Evolutionary conservation across 345 rosid species (phyloP), one percentile per base, ranked within the genome.

Genomic region (Populus nigra): DNA sequence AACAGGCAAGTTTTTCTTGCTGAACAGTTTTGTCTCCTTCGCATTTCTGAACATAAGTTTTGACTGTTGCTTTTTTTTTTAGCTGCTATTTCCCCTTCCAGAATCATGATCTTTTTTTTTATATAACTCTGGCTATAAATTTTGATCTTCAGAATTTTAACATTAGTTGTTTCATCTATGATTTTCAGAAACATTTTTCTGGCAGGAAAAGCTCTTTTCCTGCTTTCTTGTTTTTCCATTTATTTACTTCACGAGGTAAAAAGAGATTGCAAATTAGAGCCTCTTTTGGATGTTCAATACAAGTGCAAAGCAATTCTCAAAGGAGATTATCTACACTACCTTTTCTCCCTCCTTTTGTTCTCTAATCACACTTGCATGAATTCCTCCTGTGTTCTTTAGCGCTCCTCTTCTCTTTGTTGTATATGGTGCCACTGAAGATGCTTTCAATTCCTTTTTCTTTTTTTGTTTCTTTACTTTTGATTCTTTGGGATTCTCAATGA

Each of bases 401-500:
- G 5, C 10, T 67, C 12, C 23, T 13, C 43, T 74, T 50, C 65
- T 65, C 35, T 68, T 76, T 76, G 72, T 50, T 68, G 25, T 36
- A 50, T 23, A 5, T 68, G 43, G 59, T 18, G 25, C 11, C 59
- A 74, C 59, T 74, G 29, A 62, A 45, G 80, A 71, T 70, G 35
- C 55, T 66, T 10, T 62, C 65, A 45, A 59, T 61, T 63, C 36
- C 50, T 31, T 20, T 22, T 15, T 31, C 36, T 41, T 65, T 27
- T 27, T 20, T 33, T 33, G 7, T 18, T 57, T 20, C 20, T 43
- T 31, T 45, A 33, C 45, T 36, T 71, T 71, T 33, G 71, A 61
- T 71, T 71, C 65, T 77, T 70, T 45, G 55, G 55, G 12, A 36
- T 68, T 17, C 25, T 65, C 41, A 43, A 20, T 62, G 75, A 71